Conservation (phyloP, 148 eudicot species). For the Amaranthus palmeri region DNA sequence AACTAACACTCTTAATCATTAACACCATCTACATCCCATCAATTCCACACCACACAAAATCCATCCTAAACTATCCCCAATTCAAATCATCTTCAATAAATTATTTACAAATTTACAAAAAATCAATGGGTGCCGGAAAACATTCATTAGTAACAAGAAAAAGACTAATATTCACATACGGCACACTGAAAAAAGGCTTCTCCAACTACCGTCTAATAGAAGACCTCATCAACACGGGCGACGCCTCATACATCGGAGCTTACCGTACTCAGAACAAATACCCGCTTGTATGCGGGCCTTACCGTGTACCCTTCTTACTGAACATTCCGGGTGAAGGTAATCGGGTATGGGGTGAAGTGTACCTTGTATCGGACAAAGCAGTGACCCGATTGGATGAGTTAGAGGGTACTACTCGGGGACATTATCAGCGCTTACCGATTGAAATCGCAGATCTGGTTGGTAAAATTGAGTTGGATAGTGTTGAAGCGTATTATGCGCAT, state of each 20-base stretch:
- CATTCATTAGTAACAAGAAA: not conserved
- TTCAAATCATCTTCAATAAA: too few relatives aligned
- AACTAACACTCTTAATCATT: too few relatives aligned
- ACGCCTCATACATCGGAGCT: conserved; percentile 38
- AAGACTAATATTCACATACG: conserved; percentile 57
- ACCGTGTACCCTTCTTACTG: conserved; percentile 56
- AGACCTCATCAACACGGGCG: conserved; percentile 37
- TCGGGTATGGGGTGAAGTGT: conserved; percentile 51
- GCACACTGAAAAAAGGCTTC: conserved; percentile 59
- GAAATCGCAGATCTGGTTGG: not conserved
- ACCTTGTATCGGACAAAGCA: conserved; percentile 39
- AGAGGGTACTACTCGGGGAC: conserved; percentile 43
- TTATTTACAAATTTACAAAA: too few relatives aligned
- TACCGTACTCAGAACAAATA: conserved; percentile 27
- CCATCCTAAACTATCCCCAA: too few relatives aligned
- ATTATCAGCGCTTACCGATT: conserved; percentile 52
- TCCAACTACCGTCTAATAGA: conserved; percentile 48
- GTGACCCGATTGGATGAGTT: conserved; percentile 47
- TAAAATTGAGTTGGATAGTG: not conserved
- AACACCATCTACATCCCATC: too few relatives aligned
- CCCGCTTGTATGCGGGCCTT: conserved; percentile 59
- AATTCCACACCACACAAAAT: too few relatives aligned
- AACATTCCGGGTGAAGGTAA: conserved; percentile 47
- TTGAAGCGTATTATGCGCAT: conserved; percentile 57
- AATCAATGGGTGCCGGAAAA: not conserved